Base-by-base conservation (phyloP, 2,329 filamentous ascomycete genomes). In the Nannizzia gypsea region DNA sequence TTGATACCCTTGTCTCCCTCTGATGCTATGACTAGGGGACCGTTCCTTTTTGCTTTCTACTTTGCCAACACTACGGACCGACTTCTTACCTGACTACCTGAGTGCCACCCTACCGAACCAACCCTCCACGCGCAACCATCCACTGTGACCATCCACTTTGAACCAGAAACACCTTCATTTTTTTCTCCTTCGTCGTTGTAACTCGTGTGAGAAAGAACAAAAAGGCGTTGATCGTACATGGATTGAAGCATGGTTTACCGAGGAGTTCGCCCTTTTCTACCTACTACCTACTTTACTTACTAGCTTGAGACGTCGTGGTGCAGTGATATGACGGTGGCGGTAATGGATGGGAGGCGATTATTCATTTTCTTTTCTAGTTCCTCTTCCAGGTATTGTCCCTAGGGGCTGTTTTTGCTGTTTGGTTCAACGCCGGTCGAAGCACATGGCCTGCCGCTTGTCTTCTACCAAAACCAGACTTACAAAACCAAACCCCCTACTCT, bases 1-100 rank as follows among this genome's bases (percentile, higher is more conserved):
- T 75, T 61, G 31, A 38, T 38, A 26, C 15, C 31, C 31, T 42
- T 31, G 6, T 3, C 13, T 28, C 11, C 42, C 42, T 46, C 22
- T 20, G 17, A 46, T 46, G 42, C 42, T 46, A 11, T 46, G 17
- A 46, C 20, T 46, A 46, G 38, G 42, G 42, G 42, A 22, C 42
- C 13, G 17, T 11, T 46, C 20, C 22, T 46, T n/a, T 4, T 20
- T 9, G 17, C 9, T 31, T 31, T 36, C 13, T 36, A 11, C 31
- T 36, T 36, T 36, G 9, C 31, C 28, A 31, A 34, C 31, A 9
- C 31, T 34, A 34, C 31, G 20, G 20, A 20, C 20, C 42, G 17
- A 13, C 20, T 22, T 9, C 42, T 22, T 20, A 46, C 42, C 20
- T 46, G 8, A 22, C 42, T 46, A 46, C 42, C 42, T 42, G 31